Evolutionary conservation across 225 moss, liverwort and hornwort species (phyloP), one percentile per base, ranked within the genome.

Genomic region (Pseudoscleropodium purum): DNA sequence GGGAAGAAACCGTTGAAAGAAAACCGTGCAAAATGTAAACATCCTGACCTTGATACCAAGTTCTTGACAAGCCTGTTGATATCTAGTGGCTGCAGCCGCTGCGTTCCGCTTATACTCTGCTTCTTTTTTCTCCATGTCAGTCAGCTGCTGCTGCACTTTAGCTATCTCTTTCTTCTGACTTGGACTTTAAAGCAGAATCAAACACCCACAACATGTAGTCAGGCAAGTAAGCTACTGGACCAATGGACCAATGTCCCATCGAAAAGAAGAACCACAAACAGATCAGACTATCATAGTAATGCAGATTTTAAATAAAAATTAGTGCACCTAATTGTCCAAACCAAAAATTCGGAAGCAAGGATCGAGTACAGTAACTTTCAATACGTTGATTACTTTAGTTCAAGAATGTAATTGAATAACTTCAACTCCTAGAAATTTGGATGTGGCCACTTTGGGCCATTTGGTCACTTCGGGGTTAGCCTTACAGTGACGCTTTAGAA

Each of bases 81-180:
- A 99, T 89, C 94, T 95, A 60, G 95, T 66, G 82, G 95, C 96
- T 88, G 99, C 96, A 78, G 95, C 95, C 66, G 90, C 95, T 77
- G 96, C 95, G 85, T 92, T 97, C 76, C 96, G 95, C 91, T 97
- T 99, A 66, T 94, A 87, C 82, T 99, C 99, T 49, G 95, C 89
- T 87, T 99, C 99, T 86, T 99, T 99, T 64, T 94, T 95, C 92
- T 99, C 99, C 95, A 95, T 95, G 66, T 99, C 99, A 64, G 94
- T 86, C 89, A 96, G 88, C 80, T 97, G 97, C 80, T 99, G 99
- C 91, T 99, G 99, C 84, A 95, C 81, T 93, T 95, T 97, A 62
- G 94, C 92, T 76, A 99, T 93, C 94, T 99, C 97, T 88, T 90
- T 99, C 91, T 95, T 99, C 66, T 97, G 93, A 88, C 95, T 96